Evolutionary conservation across 73 alveolate species (phyloP).

Genomic region (Symbiodinium natans): DNA sequence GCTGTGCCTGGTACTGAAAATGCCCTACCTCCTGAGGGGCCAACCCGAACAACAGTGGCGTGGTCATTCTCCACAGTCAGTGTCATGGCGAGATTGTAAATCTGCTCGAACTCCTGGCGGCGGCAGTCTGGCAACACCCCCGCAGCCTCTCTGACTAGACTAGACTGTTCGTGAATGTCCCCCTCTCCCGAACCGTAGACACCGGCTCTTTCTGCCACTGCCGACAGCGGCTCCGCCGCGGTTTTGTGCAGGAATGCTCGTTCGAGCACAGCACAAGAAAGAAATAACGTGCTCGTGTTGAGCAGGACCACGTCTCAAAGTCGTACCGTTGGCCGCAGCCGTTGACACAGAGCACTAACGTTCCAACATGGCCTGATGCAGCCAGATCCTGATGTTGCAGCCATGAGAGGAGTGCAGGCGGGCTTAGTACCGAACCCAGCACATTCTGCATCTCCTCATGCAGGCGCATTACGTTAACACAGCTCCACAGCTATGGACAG

Average conservation of each 20-base stretch:
- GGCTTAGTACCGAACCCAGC: background rate
- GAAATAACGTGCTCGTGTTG: background rate
- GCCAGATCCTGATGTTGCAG: too few relatives aligned
- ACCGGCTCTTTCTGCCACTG: too few relatives aligned
- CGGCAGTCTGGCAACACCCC: too few relatives aligned
- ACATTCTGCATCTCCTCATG: background rate
- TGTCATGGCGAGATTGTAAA: slow-evolving; percentile 70
- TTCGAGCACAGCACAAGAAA: background rate
- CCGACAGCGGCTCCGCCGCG: background rate
- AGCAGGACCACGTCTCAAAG: background rate
- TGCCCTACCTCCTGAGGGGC: background rate
- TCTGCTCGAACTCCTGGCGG: slow-evolving; percentile 65
- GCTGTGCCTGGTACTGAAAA: too few relatives aligned
- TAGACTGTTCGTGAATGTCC: background rate
- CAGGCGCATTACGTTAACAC: background rate
- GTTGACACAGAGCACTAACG: too few relatives aligned
- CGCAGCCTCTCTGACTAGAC: background rate
- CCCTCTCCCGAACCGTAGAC: too few relatives aligned
- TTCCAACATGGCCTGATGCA: too few relatives aligned
- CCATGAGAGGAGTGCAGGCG: background rate
- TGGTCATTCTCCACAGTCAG: slow-evolving; percentile 84
- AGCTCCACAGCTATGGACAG: too few relatives aligned
- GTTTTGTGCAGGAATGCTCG: background rate
- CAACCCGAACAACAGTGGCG: slow-evolving; percentile 63
- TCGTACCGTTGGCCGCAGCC: too few relatives aligned